These are phyloP conservation scores for Vinca minor DNA, from an alignment of 257 asterid genomes.

Conservation along the genomic window DNA sequence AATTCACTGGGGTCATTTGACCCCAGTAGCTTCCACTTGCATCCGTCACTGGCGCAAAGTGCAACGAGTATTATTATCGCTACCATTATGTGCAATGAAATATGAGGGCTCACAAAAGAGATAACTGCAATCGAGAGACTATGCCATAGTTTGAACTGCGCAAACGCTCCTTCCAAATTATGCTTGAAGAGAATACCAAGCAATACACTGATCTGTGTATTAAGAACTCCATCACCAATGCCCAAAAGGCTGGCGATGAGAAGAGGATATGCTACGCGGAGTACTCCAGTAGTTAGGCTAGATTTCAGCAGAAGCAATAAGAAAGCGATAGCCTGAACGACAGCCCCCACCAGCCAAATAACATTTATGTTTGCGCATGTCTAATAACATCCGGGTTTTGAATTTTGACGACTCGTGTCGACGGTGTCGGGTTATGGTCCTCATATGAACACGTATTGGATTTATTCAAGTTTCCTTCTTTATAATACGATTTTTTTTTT, in stretches of 20 bases:
- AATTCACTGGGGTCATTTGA: too few relatives aligned
- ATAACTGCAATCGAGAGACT: conserved; percentile 68
- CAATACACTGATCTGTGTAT: conserved; percentile 87
- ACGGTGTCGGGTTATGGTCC: too few relatives aligned
- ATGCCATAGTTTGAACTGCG: conserved; percentile 97
- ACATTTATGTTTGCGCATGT: too few relatives aligned
- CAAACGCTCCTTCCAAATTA: conserved; percentile 97
- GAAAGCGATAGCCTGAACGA: conserved; percentile 59
- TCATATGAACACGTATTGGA: too few relatives aligned
- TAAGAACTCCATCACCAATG: conserved; percentile 80
- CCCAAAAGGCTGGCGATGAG: conserved; percentile 82
- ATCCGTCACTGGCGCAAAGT: too few relatives aligned
- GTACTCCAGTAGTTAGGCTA: conserved; percentile 47
- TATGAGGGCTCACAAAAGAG: conserved; percentile 57
- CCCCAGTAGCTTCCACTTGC: too few relatives aligned
- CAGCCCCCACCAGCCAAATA: too few relatives aligned
- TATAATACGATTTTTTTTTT: too few relatives aligned
- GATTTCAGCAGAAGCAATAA: too few relatives aligned
- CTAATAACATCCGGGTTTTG: too few relatives aligned
- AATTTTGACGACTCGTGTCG: too few relatives aligned
- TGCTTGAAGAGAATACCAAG: conserved; percentile 81
- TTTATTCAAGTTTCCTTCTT: too few relatives aligned
- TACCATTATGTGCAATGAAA: conserved; percentile 55
- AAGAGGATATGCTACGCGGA: conserved; percentile 55
- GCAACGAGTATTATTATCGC: conserved; percentile 44